A percentile compares a stretch with the other conserved stretches of the same genome.
Evolutionary conservation across 148 eudicot genomes (phyloP).

Genomic region (Persicaria tinctoria): DNA sequence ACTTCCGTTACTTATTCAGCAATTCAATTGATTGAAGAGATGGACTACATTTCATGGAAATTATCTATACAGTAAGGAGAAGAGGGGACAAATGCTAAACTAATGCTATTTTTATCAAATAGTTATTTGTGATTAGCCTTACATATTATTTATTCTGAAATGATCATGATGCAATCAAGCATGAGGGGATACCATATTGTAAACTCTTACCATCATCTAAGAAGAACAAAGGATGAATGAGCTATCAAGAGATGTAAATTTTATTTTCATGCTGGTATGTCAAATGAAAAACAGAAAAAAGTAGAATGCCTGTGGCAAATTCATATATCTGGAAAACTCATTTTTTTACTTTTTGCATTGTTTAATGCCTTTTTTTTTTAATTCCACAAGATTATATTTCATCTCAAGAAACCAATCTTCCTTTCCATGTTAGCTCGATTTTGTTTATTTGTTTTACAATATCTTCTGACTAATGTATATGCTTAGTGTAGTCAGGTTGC

Average conservation of each 20-base stretch:
- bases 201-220: too few relatives aligned
- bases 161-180: background rate
- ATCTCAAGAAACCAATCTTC: background rate
- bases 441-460: background rate
- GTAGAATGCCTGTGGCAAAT: background rate
- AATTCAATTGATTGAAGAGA: background rate
- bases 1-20: background rate
- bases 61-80: background rate
- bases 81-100: background rate
- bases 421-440: background rate
- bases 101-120: background rate
- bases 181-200: background rate
- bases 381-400: background rate
- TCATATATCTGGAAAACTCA: background rate
- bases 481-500: background rate
- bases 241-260: background rate
- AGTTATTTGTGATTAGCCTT: background rate
- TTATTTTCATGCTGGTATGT: background rate
- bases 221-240: too few relatives aligned
- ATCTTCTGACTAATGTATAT: background rate
- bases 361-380: background rate
- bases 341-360: background rate
- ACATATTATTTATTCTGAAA: background rate
- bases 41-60: background rate
- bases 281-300: background rate